A percentile compares a stretch with the other conserved stretches of the same genome.
Conservation (phyloP, 2,329 filamentous ascomycete genomes). For the Fusarium haematococcum region DNA sequence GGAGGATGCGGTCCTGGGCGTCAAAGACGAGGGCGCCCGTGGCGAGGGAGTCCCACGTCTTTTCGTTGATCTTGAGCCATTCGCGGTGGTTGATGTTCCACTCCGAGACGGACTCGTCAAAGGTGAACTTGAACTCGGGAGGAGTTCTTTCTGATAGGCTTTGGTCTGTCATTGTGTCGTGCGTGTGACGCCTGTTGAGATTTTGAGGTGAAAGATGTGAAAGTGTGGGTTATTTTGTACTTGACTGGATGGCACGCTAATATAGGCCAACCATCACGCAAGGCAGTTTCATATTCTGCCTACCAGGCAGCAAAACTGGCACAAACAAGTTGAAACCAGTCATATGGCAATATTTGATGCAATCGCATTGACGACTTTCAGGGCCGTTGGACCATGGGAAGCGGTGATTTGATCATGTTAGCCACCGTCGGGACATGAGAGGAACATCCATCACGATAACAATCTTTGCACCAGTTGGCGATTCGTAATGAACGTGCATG, state of each 20-base stretch:
- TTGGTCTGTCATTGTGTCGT: conserved; percentile 22
- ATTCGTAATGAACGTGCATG: not conserved
- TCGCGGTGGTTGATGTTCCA: conserved; percentile 41
- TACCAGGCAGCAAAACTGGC: conserved; percentile 8
- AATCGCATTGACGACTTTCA: not conserved
- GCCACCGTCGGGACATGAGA: not conserved
- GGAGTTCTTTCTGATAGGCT: not conserved
- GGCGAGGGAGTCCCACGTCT: conserved; percentile 48
- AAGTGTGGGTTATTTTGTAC: conserved; percentile 3
- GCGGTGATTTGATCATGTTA: not conserved
- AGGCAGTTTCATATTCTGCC: conserved; percentile 9
- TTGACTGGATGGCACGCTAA: not conserved
- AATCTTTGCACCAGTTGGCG: not conserved
- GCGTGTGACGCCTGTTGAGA: not conserved
- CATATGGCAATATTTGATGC: not conserved
- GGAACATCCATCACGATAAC: not conserved
- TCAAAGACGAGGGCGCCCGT: conserved; percentile 52
- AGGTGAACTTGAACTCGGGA: conserved; percentile 36
- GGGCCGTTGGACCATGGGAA: not conserved
- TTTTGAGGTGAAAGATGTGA: not conserved
- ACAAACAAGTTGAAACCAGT: not conserved
- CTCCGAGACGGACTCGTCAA: conserved; percentile 36
- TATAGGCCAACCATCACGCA: not conserved
- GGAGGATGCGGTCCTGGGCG: conserved; percentile 51
- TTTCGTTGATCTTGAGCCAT: conserved; percentile 41